Base-by-base conservation (phyloP, 2,329 filamentous ascomycete species). In the Juglanconis oblonga region DNA sequence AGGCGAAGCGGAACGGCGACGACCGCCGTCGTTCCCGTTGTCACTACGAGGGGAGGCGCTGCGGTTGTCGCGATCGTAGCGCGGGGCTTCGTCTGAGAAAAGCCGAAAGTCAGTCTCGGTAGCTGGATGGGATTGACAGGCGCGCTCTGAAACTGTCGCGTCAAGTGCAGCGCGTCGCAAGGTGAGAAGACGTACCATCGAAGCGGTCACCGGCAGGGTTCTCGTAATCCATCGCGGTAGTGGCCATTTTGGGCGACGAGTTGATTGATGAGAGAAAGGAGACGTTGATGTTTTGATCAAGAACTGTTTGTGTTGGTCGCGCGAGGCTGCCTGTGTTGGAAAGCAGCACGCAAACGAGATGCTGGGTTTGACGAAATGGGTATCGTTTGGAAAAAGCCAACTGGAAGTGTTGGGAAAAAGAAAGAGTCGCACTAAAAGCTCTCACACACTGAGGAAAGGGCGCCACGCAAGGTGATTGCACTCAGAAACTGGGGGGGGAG, bases 181-280 rank as follows among this genome's bases (percentile, higher is more conserved):
- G 55, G 40, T 11, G 50, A 68, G 14, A 42, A 58, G 48, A 69
- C 79, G 68, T 77, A 88, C 86, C 86, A 70, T 88, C 86, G 66
- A 87, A 88, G 64, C 83, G 85, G 73, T 87, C 83, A 70, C 84
- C 85, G 69, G 86, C 87, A 65, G 85, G 83, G 71, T 83, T 84
- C 74, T 89, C 86, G 74, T 89, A 89, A 71, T 89, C 86, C 86
- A 89, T 89, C 66, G 85, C 82, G 47, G 83, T 85, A 65, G 85
- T 86, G 59, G 84, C 84, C 84, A 87, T 87, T 45, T 62, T 67
- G 66, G 65, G 72, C 67, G 63, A 67, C 13, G 38, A 29, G 24
- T 45, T 59, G 60, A 50, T 44, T 32, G 55, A 59, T 42, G 10
- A 13, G 45, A 60, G 54, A 57, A 10, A 31, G 45, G n/a, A 13